Conservation (phyloP, 495 filamentous ascomycete species). For the Pseudomonodictys pantanalensis region DNA sequence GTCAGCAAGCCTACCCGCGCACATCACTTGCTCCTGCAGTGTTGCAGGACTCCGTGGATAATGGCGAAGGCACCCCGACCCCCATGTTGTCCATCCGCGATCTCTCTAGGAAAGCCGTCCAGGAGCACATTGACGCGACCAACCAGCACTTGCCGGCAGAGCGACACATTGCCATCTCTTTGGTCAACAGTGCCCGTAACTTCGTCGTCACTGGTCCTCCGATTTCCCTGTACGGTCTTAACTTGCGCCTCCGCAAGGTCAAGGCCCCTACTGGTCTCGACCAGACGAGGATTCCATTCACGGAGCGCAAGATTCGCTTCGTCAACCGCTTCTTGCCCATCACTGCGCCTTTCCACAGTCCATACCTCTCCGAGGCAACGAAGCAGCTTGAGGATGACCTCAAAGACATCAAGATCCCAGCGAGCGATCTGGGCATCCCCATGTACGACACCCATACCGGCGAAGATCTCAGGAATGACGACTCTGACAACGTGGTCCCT, state of each 20-base stretch:
- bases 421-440: slow-evolving; percentile 67
- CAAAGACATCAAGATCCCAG: slow-evolving; percentile 70
- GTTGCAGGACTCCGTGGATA: slow-evolving; percentile 90
- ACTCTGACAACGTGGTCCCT: slow-evolving; percentile 68
- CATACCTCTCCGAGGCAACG: slow-evolving; percentile 77
- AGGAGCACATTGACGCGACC: slow-evolving; percentile 91
- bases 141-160: slow-evolving; percentile 92
- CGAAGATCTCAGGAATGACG: slow-evolving; percentile 68
- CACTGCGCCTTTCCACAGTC: slow-evolving; percentile 96
- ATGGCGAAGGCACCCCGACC: slow-evolving; percentile 89
- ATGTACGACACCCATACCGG: slow-evolving; percentile 87
- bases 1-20: slow-evolving; percentile 92
- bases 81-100: slow-evolving; percentile 98
- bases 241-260: slow-evolving; percentile 87
- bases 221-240: slow-evolving; percentile 91
- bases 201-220: slow-evolving; percentile 96
- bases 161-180: slow-evolving; percentile 88
- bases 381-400: slow-evolving; percentile 81
- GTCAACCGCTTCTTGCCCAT: slow-evolving; percentile 97
- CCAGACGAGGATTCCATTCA: slow-evolving; percentile 91
- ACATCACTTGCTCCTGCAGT: slow-evolving; percentile 89
- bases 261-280: slow-evolving; percentile 96
- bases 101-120: slow-evolving; percentile 75
- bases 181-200: slow-evolving; percentile 95
- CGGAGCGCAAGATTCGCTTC: slow-evolving; percentile 91